Evolutionary conservation across 306 rosid genomes (phyloP), one percentile per base, ranked within the genome.

Genomic region (Mimosa bimucronata): DNA sequence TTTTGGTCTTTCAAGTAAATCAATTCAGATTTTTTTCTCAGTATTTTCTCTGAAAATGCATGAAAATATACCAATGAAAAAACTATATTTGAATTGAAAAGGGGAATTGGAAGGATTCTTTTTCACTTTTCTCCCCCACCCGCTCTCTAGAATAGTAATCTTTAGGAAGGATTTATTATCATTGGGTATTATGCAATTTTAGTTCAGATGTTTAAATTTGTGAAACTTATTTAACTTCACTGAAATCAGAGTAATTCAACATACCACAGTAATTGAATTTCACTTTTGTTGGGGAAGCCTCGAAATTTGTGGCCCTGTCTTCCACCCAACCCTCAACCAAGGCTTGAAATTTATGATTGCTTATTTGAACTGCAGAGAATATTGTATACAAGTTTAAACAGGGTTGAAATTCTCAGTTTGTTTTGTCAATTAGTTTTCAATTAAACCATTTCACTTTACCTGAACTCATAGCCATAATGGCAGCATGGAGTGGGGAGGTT

Each of bases 401-500:
- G 5, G 5, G 38, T 34, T 34, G 38, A 34, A 34, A 34, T 0
- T 34, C 38, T 34, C 38, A 0, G 38, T 34, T 34, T 34, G 38
- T 34, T 34, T 34, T 34, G 38, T 34, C 38, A 34, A 34, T 34
- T n/a, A n/a, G n/a, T n/a, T n/a, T n/a, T n/a, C n/a, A n/a, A 5
- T 7, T 18, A 50, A 50, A 50, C 9, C 23, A 18, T 50, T 16
- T 50, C 19, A 21, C 8, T 23, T 19, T 64, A 65, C 71, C 71
- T 65, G 71, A 65, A 65, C 26, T 2, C 16, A 18, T 6, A 0
- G 45, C 44, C n/a, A 31, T 13, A 18, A 65, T 18, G 34, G 25
- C 71, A 0, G 71, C 70, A 15, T 65, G 70, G 2, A 65, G 70
- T 16, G 70, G 70, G 42, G 70, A 65, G 70, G 25, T 31, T 37